These are phyloP conservation scores for Didymella lethalis DNA, from an alignment of 2,329 filamentous ascomycete species.

Conservation along the genomic window DNA sequence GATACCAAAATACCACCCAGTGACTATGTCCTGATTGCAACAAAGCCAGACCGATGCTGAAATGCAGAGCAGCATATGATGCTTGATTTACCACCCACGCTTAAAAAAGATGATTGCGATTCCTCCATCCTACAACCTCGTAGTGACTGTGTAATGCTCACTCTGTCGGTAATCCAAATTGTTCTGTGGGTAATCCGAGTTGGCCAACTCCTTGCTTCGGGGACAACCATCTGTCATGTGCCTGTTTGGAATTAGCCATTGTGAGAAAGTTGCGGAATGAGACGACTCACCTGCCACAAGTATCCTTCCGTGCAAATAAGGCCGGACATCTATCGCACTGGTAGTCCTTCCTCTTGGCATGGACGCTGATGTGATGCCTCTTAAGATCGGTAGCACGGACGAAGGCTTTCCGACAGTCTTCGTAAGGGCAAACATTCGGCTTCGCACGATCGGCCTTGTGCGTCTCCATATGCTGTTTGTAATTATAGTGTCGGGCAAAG, in stretches of 20 bases:
- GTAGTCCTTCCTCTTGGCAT: conserved; percentile 75
- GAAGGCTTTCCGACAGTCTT: conserved; percentile 76
- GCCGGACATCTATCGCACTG: conserved; percentile 74
- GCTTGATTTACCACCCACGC: conserved; percentile 21
- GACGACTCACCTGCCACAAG: conserved; percentile 73
- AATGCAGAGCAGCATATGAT: conserved; percentile 7
- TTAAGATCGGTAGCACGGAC: conserved; percentile 81
- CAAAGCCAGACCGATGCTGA: conserved; percentile 1
- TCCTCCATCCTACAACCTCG: conserved; percentile 4
- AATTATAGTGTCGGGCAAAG: conserved; percentile 86
- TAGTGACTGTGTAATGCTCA: conserved; percentile 1
- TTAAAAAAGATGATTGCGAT: conserved; percentile 5
- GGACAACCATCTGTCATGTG: conserved; percentile 81
- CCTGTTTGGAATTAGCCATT: conserved; percentile 55
- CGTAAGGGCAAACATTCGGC: conserved; percentile 71
- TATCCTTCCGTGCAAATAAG: conserved; percentile 81
- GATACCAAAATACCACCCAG: conserved; percentile 2
- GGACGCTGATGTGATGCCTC: conserved; percentile 68
- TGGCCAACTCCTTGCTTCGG: conserved; percentile 56
- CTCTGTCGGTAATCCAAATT: conserved; percentile 12
- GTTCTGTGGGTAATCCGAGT: conserved; percentile 3
- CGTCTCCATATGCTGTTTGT: conserved; percentile 83
- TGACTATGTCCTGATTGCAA: background rate
- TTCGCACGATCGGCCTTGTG: conserved; percentile 78
- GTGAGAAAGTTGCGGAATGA: background rate